A percentile compares a stretch with the other conserved stretches of the same genome.
These are phyloP conservation scores for Crithidia thermophila DNA, from an alignment of 208 protist genomes.

Conservation along the genomic window DNA sequence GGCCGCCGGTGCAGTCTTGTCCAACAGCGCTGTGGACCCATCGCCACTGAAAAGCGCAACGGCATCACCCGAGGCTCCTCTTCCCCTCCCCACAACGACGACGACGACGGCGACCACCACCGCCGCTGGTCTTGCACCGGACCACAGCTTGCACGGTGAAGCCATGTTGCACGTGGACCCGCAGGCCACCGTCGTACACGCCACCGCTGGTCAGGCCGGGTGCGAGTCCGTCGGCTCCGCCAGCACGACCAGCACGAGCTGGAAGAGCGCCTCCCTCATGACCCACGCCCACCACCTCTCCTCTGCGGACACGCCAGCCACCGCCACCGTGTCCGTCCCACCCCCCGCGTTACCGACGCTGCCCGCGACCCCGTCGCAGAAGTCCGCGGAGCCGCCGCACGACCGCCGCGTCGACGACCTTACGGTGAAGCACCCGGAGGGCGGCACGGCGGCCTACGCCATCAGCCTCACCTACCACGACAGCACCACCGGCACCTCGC, in stretches of 20 bases:
- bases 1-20: no score
- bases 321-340: slow-evolving; percentile 8
- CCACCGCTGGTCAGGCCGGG: no score
- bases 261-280: not conserved
- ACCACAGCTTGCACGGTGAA: no score
- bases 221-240: no score
- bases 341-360: not conserved
- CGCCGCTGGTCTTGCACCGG: no score
- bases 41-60: no score
- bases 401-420: slow-evolving; percentile 68
- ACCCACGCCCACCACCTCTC: not conserved
- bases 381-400: slow-evolving; percentile 17
- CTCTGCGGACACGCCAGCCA: not conserved
- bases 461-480: slow-evolving; percentile 75
- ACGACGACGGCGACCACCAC: no score
- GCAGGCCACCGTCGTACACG: no score
- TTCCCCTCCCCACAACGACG: no score
- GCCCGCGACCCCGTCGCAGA: slow-evolving; percentile 8
- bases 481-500: slow-evolving; percentile 37
- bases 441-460: slow-evolving; percentile 42
- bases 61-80: no score
- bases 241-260: not conserved
- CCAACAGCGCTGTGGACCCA: no score
- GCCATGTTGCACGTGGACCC: no score
- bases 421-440: slow-evolving; percentile 49